Base-by-base conservation (phyloP, 345 rosid genomes). In the Sonneratia alba region DNA sequence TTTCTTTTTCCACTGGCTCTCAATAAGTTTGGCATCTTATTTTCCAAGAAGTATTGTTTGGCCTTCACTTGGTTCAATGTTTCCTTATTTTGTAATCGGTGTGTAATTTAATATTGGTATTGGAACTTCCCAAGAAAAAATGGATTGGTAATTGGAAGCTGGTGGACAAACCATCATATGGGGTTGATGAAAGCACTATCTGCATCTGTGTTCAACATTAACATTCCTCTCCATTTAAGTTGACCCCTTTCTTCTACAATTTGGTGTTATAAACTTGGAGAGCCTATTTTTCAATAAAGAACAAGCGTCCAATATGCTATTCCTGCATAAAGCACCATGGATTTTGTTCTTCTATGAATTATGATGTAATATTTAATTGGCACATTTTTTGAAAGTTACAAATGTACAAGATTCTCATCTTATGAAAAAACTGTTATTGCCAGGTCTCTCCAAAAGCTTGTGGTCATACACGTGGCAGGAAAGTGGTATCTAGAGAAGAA, bases 401-500 rank as follows among this genome's bases (percentile, higher is more conserved):
- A n/a, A 24, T 65, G 22, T 42, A 65, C 71, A 69, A 56, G 72
- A 66, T 42, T 73, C 71, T 11, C 36, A 4, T 63, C 75, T 71
- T 82, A 77, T 73, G 71, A 68, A 55, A 71, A 38, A 77, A 43
- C 70, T 70, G 66, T 63, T 57, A 24, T 69, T 76, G 72, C 45
- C 70, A 90, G 96, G 92, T 85, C 75, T 85, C 90, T 75, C 92
- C 92, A 7, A 89, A 89, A 89, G 95, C 90, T 71, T 89, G 85
- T 72, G 88, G 91, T 15, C 91, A 89, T 81, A 83, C 77, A 59
- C 80, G 69, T 61, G 87, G 86, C 73, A 85, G 89, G 85, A 85
- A 83, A 82, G 98, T 94, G 72, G 87, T 88, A 70, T 84, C 96
- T 40, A 87, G 95, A 79, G 95, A 91, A 72, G 96, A 94, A 83